These are phyloP conservation scores for Cladosporium sp. DNA, from an alignment of 2,329 filamentous ascomycete genomes.

Conservation along the genomic window DNA sequence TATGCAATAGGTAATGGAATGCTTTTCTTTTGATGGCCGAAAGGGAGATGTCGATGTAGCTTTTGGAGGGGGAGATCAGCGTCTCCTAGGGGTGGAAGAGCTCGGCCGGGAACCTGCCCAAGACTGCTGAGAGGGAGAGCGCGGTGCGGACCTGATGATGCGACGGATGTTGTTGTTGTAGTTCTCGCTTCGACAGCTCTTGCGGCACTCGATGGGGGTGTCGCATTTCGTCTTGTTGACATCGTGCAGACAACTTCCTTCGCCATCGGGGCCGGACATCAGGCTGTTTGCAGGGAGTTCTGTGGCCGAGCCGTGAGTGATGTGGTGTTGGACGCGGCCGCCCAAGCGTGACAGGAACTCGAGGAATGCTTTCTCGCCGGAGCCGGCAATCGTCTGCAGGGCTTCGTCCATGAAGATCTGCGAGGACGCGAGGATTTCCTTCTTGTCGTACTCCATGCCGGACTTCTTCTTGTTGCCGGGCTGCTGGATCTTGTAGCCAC, in stretches of 20 bases:
- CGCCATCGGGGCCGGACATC: neutral
- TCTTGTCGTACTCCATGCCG: neutral
- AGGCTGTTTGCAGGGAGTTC: neutral
- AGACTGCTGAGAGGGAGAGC: neutral
- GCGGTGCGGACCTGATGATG: neutral
- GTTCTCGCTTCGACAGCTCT: neutral
- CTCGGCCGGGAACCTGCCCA: neutral
- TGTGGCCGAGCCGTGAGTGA: neutral
- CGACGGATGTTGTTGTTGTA: neutral
- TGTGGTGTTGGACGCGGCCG: neutral
- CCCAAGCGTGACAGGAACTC: neutral
- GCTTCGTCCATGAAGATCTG: neutral
- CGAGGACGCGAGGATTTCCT: neutral
- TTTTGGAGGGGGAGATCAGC: neutral
- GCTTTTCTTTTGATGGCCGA: neutral
- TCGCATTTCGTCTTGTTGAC: neutral
- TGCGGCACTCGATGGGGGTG: neutral
- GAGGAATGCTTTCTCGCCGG: neutral
- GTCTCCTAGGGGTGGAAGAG: neutral
- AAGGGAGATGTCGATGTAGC: neutral
- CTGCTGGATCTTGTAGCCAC: neutral
- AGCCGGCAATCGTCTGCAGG: neutral
- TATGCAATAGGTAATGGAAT: neutral
- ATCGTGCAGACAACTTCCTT: neutral
- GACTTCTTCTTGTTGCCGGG: conserved; percentile 5